Conservation (phyloP, 2,329 filamentous ascomycete species). For the Alternaria brassicicola region DNA sequence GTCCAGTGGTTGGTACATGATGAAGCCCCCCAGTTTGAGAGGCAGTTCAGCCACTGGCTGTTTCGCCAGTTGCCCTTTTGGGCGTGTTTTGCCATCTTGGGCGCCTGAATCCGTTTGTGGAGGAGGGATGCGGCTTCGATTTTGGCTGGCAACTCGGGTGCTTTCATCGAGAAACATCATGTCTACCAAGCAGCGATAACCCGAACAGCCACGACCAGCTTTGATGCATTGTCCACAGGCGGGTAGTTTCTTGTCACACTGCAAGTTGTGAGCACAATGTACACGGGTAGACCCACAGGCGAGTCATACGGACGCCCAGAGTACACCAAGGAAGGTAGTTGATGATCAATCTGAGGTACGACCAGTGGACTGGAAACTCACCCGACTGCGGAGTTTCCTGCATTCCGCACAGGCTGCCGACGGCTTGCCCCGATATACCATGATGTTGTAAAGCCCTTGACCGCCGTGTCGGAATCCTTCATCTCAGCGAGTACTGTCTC, state of each 20-base stretch:
- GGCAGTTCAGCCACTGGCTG: background rate
- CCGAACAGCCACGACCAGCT: constrained; percentile 32
- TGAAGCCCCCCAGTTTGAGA: constrained; percentile 24
- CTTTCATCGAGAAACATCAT: constrained; percentile 41
- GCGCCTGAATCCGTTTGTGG: background rate
- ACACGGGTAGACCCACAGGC: background rate
- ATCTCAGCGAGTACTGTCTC: constrained; percentile 1
- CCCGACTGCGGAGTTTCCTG: constrained; percentile 37
- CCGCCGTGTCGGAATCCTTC: background rate
- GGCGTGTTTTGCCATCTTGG: background rate
- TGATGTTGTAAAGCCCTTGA: background rate
- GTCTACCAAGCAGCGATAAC: constrained; percentile 36
- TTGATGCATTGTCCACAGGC: constrained; percentile 37
- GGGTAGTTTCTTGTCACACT: constrained; percentile 38
- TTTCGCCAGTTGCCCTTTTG: background rate
- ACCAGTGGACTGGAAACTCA: constrained; percentile 15
- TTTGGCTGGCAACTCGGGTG: constrained; percentile 26
- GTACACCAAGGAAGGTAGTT: background rate
- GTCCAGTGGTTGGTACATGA: constrained; percentile 32
- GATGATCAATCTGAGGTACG: background rate
- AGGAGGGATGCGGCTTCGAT: constrained; percentile 2
- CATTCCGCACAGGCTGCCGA: constrained; percentile 37
- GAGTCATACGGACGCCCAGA: background rate
- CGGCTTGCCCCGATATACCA: constrained; percentile 37
- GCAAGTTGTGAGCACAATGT: background rate